Conservation (phyloP, 805 yeast species). For the Saccharomycopsis fodiens region DNA sequence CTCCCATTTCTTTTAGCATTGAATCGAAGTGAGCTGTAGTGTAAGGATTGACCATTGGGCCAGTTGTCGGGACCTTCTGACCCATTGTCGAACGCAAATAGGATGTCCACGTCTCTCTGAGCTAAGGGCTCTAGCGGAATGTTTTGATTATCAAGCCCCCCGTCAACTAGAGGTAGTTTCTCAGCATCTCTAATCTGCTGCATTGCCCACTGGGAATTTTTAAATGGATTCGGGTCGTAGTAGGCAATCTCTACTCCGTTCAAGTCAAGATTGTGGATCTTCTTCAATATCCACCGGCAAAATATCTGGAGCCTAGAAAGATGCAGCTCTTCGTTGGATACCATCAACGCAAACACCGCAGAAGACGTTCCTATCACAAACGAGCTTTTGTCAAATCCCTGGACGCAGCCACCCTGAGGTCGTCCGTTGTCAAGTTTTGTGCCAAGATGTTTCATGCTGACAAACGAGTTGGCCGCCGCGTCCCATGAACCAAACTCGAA, state of each 20-base stretch:
- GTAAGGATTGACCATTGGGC: conserved; percentile 63
- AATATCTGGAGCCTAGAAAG: conserved; percentile 29
- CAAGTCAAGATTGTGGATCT: conserved; percentile 39
- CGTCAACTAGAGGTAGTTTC: conserved; percentile 31
- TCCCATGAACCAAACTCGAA: conserved; percentile 87
- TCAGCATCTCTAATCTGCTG: conserved; percentile 22
- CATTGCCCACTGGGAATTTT: conserved; percentile 28
- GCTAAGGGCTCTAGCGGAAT: conserved; percentile 37
- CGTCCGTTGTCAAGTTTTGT: conserved; percentile 52
- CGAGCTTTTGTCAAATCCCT: conserved; percentile 75
- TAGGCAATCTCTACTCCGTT: conserved; percentile 56
- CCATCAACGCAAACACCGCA: conserved; percentile 60
- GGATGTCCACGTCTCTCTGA: conserved; percentile 35
- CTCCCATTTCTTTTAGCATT: conserved; percentile 46
- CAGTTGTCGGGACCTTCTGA: conserved; percentile 50
- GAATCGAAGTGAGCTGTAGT: conserved; percentile 48
- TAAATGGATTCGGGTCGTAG: conserved; percentile 67
- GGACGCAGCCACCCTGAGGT: conserved; percentile 48
- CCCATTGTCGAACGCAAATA: conserved; percentile 43
- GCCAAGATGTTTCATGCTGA: conserved; percentile 64
- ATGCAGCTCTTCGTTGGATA: conserved; percentile 49
- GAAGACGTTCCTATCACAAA: conserved; percentile 80
- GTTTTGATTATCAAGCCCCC: conserved; percentile 42
- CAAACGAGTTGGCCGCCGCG: conserved; percentile 56
- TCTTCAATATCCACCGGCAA: conserved; percentile 28